A percentile compares a stretch with the other conserved stretches of the same genome.
Evolutionary conservation across 768 basidiomycete species (phyloP).

Genomic region (Leccinum ochraceum): DNA sequence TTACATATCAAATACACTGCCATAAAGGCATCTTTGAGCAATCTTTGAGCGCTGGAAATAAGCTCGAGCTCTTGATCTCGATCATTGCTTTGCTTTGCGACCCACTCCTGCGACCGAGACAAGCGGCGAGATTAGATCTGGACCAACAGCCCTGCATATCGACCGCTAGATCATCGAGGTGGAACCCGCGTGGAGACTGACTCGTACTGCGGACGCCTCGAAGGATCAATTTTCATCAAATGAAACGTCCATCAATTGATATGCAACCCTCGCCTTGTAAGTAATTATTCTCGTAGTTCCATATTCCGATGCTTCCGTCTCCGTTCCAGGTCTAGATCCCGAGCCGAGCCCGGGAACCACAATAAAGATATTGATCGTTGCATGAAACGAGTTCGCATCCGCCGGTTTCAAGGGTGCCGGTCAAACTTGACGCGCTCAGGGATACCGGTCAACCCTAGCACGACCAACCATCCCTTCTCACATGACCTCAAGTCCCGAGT

Average conservation of each 20-base stretch:
- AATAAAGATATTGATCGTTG: slow-evolving; percentile 21
- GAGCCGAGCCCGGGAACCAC: background rate
- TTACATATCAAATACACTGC: background rate
- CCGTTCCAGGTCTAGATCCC: background rate
- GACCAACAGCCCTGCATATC: background rate
- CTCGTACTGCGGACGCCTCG: background rate
- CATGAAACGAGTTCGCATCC: slow-evolving; percentile 23
- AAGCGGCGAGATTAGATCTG: background rate
- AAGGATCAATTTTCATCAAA: background rate
- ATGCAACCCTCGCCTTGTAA: slow-evolving; percentile 33
- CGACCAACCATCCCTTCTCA: background rate
- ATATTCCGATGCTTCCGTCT: background rate
- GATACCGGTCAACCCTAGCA: background rate
- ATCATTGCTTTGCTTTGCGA: background rate
- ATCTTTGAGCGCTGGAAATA: background rate
- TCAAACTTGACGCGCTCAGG: background rate
- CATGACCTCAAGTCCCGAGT: background rate
- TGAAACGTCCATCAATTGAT: background rate
- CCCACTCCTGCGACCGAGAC: background rate
- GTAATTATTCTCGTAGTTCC: slow-evolving; percentile 18
- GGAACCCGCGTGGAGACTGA: background rate
- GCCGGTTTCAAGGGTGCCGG: background rate
- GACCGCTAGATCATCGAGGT: background rate
- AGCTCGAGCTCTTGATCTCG: background rate
- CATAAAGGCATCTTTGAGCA: background rate